Evolutionary conservation across 805 yeast species (phyloP), one percentile per base, ranked within the genome.

Genomic region (Zygoascus ofunaensis): DNA sequence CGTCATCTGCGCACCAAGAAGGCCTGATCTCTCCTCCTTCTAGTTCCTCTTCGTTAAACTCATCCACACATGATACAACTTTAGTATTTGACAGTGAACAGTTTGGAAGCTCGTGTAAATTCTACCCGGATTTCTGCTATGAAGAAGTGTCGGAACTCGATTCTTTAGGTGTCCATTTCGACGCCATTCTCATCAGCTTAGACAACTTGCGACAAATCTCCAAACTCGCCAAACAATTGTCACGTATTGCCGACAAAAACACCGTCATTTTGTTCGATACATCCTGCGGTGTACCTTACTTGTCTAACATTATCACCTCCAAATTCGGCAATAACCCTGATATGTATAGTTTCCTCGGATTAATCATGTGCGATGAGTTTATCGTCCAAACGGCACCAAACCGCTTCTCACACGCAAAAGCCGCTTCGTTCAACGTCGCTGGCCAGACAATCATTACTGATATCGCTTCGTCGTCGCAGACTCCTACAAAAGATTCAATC

Each of bases 121-220:
- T 44, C 41, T 49, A 44, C 3, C 52, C 56, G 23, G 47, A 47
- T 33, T 43, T 36, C 32, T 39, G 42, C 17, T 37, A 42, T 24
- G 43, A 41, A 5, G 47, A 35, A 15, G 34, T 45, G 26, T 34
- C 34, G n/a, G 37, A 33, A 20, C 28, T 42, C 28, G 17, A 33
- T 5, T n/a, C 39, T 8, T 21, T 32, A 12, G n/a, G n/a, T n/a
- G n/a, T 44, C 3, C 23, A 22, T 12, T 41, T 22, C 41, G 48
- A 34, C 28, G 34, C 24, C 37, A 39, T 44, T 41, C 39, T 41
- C 33, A 23, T 43, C 34, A 36, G 39, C 24, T 22, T 42, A 17
- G 32, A 38, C 24, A 41, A 38, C 26, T 42, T 41, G 3, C 32
- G 39, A 15, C 46, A 43, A 19, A 19, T 43, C n/a, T 23, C 42